phyloP scores from a whole-genome alignment of 768 basidiomycete species.

The Suillus paluster region DNA sequence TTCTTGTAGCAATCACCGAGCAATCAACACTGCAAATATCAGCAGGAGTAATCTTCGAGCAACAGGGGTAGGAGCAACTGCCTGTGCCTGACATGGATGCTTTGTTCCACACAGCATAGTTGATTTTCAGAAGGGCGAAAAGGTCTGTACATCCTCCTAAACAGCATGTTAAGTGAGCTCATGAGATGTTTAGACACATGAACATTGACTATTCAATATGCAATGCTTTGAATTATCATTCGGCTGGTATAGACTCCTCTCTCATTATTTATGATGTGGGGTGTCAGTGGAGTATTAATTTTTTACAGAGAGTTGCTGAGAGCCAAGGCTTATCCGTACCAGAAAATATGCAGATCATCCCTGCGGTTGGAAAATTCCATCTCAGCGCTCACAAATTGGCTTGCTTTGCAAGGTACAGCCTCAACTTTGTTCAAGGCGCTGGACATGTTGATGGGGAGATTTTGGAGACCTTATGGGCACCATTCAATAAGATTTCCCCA shows the following conservation, averaged over 20 bases:
- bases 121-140: conserved; percentile 37
- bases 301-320: conserved; percentile 10
- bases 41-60: conserved; percentile 21
- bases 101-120: conserved; percentile 34
- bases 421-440: conserved; percentile 31
- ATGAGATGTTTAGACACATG: conserved; percentile 22
- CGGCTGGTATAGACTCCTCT: conserved; percentile 4
- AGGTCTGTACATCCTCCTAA: not conserved
- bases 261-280: conserved; percentile 35
- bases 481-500: conserved; percentile 30
- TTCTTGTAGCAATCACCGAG: conserved; percentile 19
- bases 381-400: conserved; percentile 32
- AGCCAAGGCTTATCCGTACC: not conserved
- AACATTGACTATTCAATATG: conserved; percentile 34
- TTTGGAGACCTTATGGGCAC: conserved; percentile 38
- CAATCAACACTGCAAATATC: conserved; percentile 17
- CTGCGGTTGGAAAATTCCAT: conserved; percentile 34
- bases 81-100: conserved; percentile 35
- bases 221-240: conserved; percentile 22
- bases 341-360: conserved; percentile 11
- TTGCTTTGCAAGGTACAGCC: conserved; percentile 30
- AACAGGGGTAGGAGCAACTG: conserved; percentile 32
- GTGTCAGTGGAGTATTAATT: conserved; percentile 29
- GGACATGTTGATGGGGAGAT: conserved; percentile 38
- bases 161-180: not conserved